Conservation (phyloP, 78 protist species). For the Dictyostelium capitatum region DNA sequence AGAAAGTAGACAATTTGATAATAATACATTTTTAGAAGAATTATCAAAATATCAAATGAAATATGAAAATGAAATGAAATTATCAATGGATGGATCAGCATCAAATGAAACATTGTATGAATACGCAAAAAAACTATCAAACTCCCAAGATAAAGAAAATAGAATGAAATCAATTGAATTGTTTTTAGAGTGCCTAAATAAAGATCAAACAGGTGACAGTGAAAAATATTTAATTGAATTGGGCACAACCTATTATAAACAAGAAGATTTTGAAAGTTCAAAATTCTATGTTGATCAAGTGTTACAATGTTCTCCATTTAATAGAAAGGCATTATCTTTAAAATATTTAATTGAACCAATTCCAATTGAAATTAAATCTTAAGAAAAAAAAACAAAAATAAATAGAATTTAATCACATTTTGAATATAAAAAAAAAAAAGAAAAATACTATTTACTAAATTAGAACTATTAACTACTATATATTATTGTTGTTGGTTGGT, state of each 20-base stretch:
- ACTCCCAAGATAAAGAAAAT: slow-evolving; percentile 4
- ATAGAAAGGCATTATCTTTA: slow-evolving; percentile 30
- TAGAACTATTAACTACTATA: too few relatives aligned
- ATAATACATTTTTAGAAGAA: neutral
- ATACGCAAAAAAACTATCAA: slow-evolving; percentile 34
- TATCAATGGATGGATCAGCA: neutral
- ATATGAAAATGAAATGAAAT: slow-evolving; percentile 22
- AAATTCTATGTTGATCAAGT: slow-evolving; percentile 20
- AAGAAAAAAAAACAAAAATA: neutral
- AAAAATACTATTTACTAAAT: too few relatives aligned
- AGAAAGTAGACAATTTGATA: neutral
- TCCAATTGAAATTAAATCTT: neutral
- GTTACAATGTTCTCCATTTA: slow-evolving; percentile 11
- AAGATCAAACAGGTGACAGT: neutral
- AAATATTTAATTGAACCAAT: slow-evolving; percentile 22
- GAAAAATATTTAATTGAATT: slow-evolving; percentile 18
- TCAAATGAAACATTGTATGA: neutral
- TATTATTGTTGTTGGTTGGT: too few relatives aligned
- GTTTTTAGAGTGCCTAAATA: slow-evolving; percentile 18
- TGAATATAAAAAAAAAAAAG: too few relatives aligned
- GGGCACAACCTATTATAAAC: slow-evolving; percentile 37
- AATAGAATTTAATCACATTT: neutral
- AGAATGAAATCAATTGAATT: slow-evolving; percentile 31
- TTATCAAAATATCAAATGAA: neutral
- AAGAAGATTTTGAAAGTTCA: slow-evolving; percentile 10